Evolutionary conservation across 2,329 filamentous ascomycete genomes (phyloP), one percentile per base, ranked within the genome.

Genomic region (Gaeumannomyces sp.): DNA sequence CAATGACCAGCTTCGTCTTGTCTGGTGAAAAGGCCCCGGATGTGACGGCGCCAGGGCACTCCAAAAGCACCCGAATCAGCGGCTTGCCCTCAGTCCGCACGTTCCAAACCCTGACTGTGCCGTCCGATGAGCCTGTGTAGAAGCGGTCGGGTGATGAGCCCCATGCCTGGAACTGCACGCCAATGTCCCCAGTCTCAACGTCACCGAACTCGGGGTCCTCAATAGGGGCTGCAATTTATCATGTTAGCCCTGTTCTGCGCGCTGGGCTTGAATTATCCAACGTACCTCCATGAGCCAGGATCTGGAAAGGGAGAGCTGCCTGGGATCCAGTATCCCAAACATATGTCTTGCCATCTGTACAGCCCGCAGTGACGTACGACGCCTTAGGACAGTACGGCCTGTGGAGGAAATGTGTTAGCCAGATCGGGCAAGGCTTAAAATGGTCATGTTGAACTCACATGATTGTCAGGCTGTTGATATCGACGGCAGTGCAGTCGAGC

Each of bases 121-220:
- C 86, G 66, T 89, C 86, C 1, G 86, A 88, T 0, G 84, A 85
- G 1, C 86, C 86, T 0, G 85, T 88, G 68, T 89, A 89, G 59
- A 89, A 80, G 0, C 85, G 79, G 64, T 86, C 83, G 0, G 77
- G 72, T 0, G 81, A 83, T 22, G 76, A 79, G 1, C 84, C 86
- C 86, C 86, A 89, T 4, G 85, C 81, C 0, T 81, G 82, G 68
- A 89, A 88, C 70, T 88, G 88, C 58, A 88, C 84, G 2, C 86
- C 86, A 0, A 83, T 82, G 65, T 89, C 86, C 62, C 85, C 83
- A 11, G 76, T 74, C 65, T 86, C 84, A 16, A 81, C 74, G 53
- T 84, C 78, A 1, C 77, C 77, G 4, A 74, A 67, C 45, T 78
- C 74, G 13, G 62, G 65, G 50, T 70, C 67, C 64, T 77, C 75